Evolutionary conservation across 2,329 filamentous ascomycete species (phyloP), one percentile per base, ranked within the genome.

Genomic region (Sporothrix sp.): DNA sequence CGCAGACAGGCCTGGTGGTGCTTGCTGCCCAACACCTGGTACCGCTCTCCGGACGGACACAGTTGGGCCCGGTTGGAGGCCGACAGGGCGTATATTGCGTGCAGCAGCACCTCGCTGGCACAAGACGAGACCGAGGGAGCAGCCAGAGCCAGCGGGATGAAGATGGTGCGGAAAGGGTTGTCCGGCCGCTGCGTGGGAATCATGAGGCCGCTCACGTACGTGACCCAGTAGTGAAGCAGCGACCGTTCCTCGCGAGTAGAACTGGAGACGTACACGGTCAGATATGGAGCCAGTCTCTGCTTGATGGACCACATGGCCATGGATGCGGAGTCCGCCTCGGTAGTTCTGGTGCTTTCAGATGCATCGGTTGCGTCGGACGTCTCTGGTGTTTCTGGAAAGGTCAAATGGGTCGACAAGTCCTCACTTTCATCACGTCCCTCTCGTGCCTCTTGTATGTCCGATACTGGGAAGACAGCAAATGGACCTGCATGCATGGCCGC

Each of bases 191-290:
- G 40, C 10, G 25, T 44, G 14, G 40, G 11, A 13, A 33, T 33
- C 40, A 44, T 44, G 4, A 44, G 25, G 14, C 25, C 25, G 40
- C 40, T 44, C 10, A 16, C 14, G 28, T 32, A 28, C n/a, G 40
- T 33, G 5, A 44, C 40, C 40, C 40, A 33, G 40, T 44, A 44
- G 40, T 44, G 23, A 10, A 44, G n/a, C 27, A 44, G 40, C 27
- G 25, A 28, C 23, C 40, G 25, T n/a, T 44, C 40, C 40, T 44
- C 25, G 11, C n/a, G n/a, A n/a, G n/a, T n/a, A n/a, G n/a, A n/a
- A n/a, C n/a, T n/a, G n/a, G n/a, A n/a, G n/a, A 33, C 40, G 16
- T 27, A 27, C 13, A n/a, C 28, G n/a, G 40, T 33, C 7, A 33
- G 7, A n/a, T 20, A 28, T 4, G 25, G n/a, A 32, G 27, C n/a